Evolutionary conservation across 2,329 filamentous ascomycete genomes (phyloP), one percentile per base, ranked within the genome.

Genomic region (Talaromyces albobiverticillius): DNA sequence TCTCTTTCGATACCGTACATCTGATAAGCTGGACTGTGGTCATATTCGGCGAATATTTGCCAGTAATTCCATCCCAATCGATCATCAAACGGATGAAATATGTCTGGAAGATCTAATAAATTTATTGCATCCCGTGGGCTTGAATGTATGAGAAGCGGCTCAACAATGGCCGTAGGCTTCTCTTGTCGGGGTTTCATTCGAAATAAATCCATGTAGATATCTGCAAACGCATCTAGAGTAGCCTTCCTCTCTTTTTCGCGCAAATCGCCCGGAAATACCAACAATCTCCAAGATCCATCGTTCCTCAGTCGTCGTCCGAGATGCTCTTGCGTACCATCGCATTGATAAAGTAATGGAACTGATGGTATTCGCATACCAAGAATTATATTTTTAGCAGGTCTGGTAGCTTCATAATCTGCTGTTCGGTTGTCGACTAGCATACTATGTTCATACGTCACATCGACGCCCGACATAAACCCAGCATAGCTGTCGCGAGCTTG

Each of bases 1-100:
- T 41, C 11, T 0, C 86, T 85, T 58, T 83, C 75, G 1, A 89
- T 73, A 0, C 84, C 86, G 54, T 84, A 85, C 3, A 75, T 76
- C 53, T 78, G 71, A 62, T 87, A 40, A 40, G 47, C 34, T 29
- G 5, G 32, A 26, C n/a, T 14, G 18, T n/a, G 20, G 2, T 32
- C 18, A 50, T 50, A n/a, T n/a, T 50, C 32, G 22, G 9, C 47
- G 13, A 40, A 50, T 25, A 50, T 9, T 31, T 50, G 5, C 47
- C 34, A 50, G 16, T 38, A 50, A 22, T 50, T 10, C 47, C 47
- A 40, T 10, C 47, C 47, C 20, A 41, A 18, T 23, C 18, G 8
- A 11, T 50, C 38, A 42, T 42, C 32, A 42, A 50, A 50, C 16
- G 34, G 47, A 41, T 42, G 47, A n/a, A 50, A 50, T 40, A 41